These are phyloP conservation scores for Hyaloscypha finlandica DNA, from an alignment of 495 filamentous ascomycete genomes.

Conservation along the genomic window DNA sequence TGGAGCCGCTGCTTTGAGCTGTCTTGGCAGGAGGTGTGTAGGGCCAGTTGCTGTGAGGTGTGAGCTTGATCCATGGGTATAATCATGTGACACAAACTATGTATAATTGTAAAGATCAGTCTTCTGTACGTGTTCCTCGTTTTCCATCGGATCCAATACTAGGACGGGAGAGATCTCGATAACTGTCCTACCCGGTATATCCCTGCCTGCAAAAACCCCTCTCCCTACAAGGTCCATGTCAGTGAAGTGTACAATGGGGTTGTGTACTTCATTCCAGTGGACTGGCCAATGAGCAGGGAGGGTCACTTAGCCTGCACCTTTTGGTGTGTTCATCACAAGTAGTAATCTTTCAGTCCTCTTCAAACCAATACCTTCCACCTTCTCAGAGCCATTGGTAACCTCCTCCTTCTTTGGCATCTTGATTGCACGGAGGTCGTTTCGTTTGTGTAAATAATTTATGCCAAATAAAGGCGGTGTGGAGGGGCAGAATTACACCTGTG, in stretches of 20 bases:
- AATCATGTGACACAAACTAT: conserved; percentile 44
- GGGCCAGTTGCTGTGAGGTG: conserved; percentile 35
- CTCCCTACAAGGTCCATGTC: conserved; percentile 41
- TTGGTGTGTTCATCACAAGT: conserved; percentile 41
- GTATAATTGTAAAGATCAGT: conserved; percentile 57
- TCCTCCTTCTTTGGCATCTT: conserved; percentile 2
- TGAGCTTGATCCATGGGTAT: not conserved
- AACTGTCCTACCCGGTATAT: conserved; percentile 49
- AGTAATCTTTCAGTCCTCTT: conserved; percentile 34
- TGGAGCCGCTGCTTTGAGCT: conserved; percentile 4
- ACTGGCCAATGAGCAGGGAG: conserved; percentile 25
- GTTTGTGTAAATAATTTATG: conserved; percentile 1
- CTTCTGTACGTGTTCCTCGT: conserved; percentile 47
- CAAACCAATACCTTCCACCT: conserved; percentile 27
- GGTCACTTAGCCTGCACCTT: conserved; percentile 38
- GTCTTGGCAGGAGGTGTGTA: conserved; percentile 18
- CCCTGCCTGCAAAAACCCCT: conserved; percentile 49
- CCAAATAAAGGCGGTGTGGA: conserved; percentile 5
- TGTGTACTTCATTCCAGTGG: conserved; percentile 2
- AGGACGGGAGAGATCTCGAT: conserved; percentile 56
- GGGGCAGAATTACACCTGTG: not conserved
- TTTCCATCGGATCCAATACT: conserved; percentile 47
- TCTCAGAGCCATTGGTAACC: not conserved
- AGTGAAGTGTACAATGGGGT: not conserved
- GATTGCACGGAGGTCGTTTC: not conserved